Conservation (phyloP, 495 filamentous ascomycete genomes). For the Glarea lozoyensis region DNA sequence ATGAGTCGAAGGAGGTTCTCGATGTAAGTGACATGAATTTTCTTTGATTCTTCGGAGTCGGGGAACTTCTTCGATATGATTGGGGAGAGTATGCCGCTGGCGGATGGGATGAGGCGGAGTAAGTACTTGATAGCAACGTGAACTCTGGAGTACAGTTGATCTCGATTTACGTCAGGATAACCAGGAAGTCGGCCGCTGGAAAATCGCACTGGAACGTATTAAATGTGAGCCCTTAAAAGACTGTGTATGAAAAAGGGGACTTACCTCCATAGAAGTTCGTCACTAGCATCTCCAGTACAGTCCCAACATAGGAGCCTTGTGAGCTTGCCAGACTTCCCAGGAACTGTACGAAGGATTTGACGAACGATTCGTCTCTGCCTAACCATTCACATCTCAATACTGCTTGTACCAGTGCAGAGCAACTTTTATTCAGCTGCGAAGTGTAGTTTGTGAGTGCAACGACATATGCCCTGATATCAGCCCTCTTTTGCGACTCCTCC, state of each 20-base stretch:
- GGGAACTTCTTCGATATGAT: constrained; percentile 63
- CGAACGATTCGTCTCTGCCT: constrained; percentile 70
- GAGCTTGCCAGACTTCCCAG: constrained; percentile 72
- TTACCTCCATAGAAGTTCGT: constrained; percentile 55
- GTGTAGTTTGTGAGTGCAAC: constrained; percentile 67
- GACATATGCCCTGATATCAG: constrained; percentile 61
- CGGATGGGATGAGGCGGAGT: constrained; percentile 67
- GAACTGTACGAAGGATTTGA: constrained; percentile 70
- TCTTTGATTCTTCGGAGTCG: constrained; percentile 59
- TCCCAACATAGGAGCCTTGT: constrained; percentile 55
- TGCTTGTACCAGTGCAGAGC: constrained; percentile 62
- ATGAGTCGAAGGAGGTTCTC: constrained; percentile 67
- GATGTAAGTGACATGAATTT: constrained; percentile 66
- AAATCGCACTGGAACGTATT: constrained; percentile 22
- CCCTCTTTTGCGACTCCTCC: constrained; percentile 34
- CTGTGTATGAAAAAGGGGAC: constrained; percentile 1
- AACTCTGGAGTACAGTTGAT: constrained; percentile 55
- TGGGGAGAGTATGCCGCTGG: constrained; percentile 53
- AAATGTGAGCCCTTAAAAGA: constrained; percentile 9
- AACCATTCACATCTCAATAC: constrained; percentile 76
- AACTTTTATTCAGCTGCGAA: constrained; percentile 60
- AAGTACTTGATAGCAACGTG: constrained; percentile 71
- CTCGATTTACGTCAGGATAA: constrained; percentile 45
- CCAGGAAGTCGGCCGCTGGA: constrained; percentile 50
- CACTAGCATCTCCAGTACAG: constrained; percentile 71